phyloP scores from a whole-genome alignment of 1,139 yeast species.

The Yamadazyma sp. region DNA sequence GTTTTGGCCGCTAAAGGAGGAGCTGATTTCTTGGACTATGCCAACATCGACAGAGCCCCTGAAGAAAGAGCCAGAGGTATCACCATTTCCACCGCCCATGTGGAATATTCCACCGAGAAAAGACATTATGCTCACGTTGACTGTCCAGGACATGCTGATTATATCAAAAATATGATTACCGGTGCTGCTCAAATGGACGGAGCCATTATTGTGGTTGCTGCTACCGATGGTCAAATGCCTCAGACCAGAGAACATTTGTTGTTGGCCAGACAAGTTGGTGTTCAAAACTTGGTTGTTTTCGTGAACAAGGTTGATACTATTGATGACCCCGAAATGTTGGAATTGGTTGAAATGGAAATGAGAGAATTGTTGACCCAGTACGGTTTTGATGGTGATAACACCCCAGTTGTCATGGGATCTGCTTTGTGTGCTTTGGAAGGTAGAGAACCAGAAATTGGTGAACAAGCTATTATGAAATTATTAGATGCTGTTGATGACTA shows the following conservation, averaged over 20 bases:
- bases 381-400: slow-evolving; percentile 97
- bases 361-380: slow-evolving; percentile 88
- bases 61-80: slow-evolving; percentile 99
- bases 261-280: slow-evolving; percentile 99
- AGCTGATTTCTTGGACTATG: slow-evolving; percentile 89
- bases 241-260: slow-evolving; percentile 98
- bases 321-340: slow-evolving; percentile 99
- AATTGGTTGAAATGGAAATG: slow-evolving; percentile 99
- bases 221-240: slow-evolving; percentile 99
- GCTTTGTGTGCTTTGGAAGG: slow-evolving; percentile 95
- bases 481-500: slow-evolving; percentile 90
- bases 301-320: slow-evolving; percentile 97
- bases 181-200: slow-evolving; percentile 99
- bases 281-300: slow-evolving; percentile 92
- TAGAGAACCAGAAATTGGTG: slow-evolving; percentile 89
- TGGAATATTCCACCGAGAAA: slow-evolving; percentile 88
- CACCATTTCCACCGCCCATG: slow-evolving; percentile 96
- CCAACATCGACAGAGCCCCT: slow-evolving; percentile 95
- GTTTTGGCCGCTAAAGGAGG: slow-evolving; percentile 86
- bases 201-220: slow-evolving; percentile 99
- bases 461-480: slow-evolving; percentile 75
- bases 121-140: slow-evolving; percentile 97
- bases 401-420: slow-evolving; percentile 98
- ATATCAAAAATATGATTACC: slow-evolving; percentile 97
- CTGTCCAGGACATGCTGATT: slow-evolving; percentile 98